Percentiles rank a stretch among this genome's conserved stretches.
Evolutionary conservation across 78 protist genomes (phyloP).

Genomic region (Tieghemostelium lacteum): DNA sequence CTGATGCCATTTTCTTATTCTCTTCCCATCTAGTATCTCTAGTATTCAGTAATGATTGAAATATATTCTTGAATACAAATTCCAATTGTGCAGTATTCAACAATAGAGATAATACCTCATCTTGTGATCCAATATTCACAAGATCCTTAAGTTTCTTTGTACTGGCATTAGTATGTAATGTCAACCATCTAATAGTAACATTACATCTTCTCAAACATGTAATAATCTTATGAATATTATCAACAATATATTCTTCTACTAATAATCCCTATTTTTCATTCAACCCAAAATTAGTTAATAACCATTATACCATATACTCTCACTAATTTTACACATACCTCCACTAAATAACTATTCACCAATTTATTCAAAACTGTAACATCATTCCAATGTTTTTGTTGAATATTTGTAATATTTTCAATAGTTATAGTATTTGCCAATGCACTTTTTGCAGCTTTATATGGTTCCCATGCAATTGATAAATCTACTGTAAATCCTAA

Average conservation of each 20-base stretch:
- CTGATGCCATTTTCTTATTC: slow-evolving; percentile 58
- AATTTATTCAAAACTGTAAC: slow-evolving; percentile 20
- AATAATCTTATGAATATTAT: slow-evolving; percentile 83
- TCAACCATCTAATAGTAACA: slow-evolving; percentile 89
- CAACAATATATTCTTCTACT: slow-evolving; percentile 90
- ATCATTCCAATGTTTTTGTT: slow-evolving; percentile 68
- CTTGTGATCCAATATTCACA: slow-evolving; percentile 63
- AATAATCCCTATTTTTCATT: too few relatives aligned
- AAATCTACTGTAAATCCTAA: slow-evolving; percentile 97
- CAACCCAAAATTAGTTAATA: too few relatives aligned
- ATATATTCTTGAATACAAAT: slow-evolving; percentile 85
- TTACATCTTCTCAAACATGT: slow-evolving; percentile 88
- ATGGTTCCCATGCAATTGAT: slow-evolving; percentile 92
- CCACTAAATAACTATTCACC: slow-evolving; percentile 36
- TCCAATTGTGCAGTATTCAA: slow-evolving; percentile 95
- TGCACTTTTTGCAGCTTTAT: slow-evolving; percentile 96
- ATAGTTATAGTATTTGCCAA: slow-evolving; percentile 86
- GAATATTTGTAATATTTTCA: slow-evolving; percentile 24
- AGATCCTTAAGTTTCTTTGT: slow-evolving; percentile 55
- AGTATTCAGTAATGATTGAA: slow-evolving; percentile 59
- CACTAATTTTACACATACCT: too few relatives aligned
- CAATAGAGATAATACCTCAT: slow-evolving; percentile 84
- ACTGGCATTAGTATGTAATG: slow-evolving; percentile 55
- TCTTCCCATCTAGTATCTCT: slow-evolving; percentile 90
- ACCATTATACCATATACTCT: too few relatives aligned